Evolutionary conservation across 1,284 basidiomycete species (phyloP).

Genomic region (Microbotryum lychnidis-dioicae): DNA sequence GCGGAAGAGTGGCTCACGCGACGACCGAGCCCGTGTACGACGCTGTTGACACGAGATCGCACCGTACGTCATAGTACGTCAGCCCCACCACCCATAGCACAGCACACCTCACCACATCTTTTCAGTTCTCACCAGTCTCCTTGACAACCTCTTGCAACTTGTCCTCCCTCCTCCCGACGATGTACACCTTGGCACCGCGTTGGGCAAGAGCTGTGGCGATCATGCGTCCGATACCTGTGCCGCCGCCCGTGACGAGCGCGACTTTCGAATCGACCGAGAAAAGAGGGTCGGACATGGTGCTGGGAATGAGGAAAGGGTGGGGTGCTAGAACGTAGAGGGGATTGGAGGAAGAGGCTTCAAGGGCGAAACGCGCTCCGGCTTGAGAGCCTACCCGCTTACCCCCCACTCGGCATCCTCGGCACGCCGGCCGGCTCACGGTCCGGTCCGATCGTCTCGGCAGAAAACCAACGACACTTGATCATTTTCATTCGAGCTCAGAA

Average conservation of each 20-base stretch:
- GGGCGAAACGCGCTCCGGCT: too few species aligned
- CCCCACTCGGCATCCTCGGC: too few species aligned
- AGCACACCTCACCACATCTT: background rate
- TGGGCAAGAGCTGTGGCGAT: slow-evolving; percentile 43
- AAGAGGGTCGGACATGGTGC: background rate
- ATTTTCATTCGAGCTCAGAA: too few species aligned
- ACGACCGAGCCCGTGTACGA: background rate
- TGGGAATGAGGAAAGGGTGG: background rate
- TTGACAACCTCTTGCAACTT: slow-evolving; percentile 1
- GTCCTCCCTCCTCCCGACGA: slow-evolving; percentile 4
- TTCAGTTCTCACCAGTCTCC: background rate
- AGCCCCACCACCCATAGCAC: too few species aligned
- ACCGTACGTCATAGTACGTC: too few species aligned
- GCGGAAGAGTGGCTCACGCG: background rate
- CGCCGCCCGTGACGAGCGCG: slow-evolving; percentile 42
- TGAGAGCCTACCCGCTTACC: too few species aligned
- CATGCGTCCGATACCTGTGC: slow-evolving; percentile 44
- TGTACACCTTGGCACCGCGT: slow-evolving; percentile 45
- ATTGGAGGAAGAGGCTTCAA: too few species aligned
- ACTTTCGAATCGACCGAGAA: slow-evolving; percentile 7
- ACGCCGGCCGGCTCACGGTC: too few species aligned
- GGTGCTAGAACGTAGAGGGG: background rate
- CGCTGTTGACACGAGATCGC: too few species aligned
- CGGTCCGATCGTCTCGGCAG: too few species aligned
- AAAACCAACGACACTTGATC: too few species aligned